Evolutionary conservation across 768 basidiomycete genomes (phyloP).

Genomic region (Strobilomyces confusus): DNA sequence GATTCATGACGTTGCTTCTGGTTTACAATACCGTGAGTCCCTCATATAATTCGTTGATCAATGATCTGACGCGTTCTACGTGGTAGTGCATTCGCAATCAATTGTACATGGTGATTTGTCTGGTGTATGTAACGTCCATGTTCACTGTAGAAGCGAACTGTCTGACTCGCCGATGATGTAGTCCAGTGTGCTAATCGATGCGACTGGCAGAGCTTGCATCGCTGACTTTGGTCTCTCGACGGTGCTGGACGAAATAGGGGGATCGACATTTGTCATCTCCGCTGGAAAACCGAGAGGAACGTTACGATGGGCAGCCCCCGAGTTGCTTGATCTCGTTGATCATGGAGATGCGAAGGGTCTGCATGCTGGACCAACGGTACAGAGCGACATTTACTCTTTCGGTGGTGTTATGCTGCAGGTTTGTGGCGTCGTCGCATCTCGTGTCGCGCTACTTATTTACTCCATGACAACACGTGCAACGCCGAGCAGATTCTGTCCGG

Average conservation of each 20-base stretch:
- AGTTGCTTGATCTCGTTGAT: conserved; percentile 29
- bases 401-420: conserved; percentile 31
- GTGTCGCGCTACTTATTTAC: neutral
- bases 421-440: neutral
- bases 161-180: neutral
- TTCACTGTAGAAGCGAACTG: too few species aligned
- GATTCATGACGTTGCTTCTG: neutral
- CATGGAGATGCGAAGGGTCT: conserved; percentile 6
- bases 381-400: conserved; percentile 16
- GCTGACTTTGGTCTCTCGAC: neutral
- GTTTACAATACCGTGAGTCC: neutral
- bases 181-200: neutral
- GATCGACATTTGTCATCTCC: neutral
- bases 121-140: neutral
- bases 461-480: neutral
- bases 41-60: neutral
- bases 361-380: neutral
- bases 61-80: neutral
- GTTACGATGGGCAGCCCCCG: conserved; percentile 42
- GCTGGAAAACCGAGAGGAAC: conserved; percentile 1
- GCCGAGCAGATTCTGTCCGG: conserved; percentile 8
- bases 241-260: neutral
- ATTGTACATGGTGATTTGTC: neutral
- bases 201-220: neutral
- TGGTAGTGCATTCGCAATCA: neutral